phyloP scores from a whole-genome alignment of 2,329 filamentous ascomycete species.

The Aspergillus texensis region DNA sequence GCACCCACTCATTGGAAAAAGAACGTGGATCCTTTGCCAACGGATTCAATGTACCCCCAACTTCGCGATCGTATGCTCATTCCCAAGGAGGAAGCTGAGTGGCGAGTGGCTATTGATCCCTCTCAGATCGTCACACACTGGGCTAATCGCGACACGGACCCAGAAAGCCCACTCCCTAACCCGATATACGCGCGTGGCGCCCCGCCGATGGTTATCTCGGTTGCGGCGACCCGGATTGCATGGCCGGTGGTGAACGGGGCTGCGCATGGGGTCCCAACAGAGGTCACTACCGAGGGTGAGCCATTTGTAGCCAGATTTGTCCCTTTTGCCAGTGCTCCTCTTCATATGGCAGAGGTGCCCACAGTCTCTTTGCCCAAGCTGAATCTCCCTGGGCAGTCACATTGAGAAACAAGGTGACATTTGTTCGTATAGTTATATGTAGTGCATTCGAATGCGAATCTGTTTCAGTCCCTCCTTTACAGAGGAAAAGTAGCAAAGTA shows the following conservation, averaged over 20 bases:
- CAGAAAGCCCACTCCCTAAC: not conserved
- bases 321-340: slow-evolving; percentile 52
- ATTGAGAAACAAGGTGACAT: not conserved
- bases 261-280: slow-evolving; percentile 35
- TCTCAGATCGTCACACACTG: not conserved
- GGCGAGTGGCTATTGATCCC: not conserved
- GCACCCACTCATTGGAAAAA: not conserved
- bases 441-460: not conserved
- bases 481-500: not conserved
- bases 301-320: slow-evolving; percentile 42
- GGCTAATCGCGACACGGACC: not conserved
- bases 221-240: slow-evolving; percentile 37
- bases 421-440: not conserved
- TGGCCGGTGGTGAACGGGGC: slow-evolving; percentile 40
- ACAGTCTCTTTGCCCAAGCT: slow-evolving; percentile 11
- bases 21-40: not conserved
- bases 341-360: slow-evolving; percentile 52
- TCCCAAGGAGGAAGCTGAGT: not conserved
- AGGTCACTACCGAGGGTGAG: slow-evolving; percentile 33
- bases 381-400: slow-evolving; percentile 6
- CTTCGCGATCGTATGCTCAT: slow-evolving; percentile 4
- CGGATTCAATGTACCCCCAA: not conserved
- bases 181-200: slow-evolving; percentile 6
- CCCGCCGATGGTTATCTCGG: not conserved
- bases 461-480: not conserved